Conservation (phyloP, 2,329 filamentous ascomycete genomes). For the Coniochaeta hoffmannii region DNA sequence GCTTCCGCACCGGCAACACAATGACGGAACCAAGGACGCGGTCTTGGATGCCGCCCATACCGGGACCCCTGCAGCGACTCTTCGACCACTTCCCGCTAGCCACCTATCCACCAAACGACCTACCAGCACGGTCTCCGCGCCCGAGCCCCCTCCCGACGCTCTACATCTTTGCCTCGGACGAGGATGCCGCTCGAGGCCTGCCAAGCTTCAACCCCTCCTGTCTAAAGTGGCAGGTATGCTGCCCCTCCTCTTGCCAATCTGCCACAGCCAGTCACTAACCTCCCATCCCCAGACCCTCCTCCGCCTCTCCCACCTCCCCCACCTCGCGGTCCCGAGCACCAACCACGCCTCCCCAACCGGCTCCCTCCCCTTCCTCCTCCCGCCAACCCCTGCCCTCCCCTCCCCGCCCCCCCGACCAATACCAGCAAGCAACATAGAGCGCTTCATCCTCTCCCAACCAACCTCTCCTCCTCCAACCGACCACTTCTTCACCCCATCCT, state of each 20-base stretch:
- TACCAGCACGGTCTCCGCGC: slow-evolving; percentile 54
- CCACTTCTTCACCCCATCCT: background rate
- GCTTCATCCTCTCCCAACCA: slow-evolving; percentile 11
- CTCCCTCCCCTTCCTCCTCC: slow-evolving; percentile 79
- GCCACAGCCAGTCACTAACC: background rate
- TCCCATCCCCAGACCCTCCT: slow-evolving; percentile 61
- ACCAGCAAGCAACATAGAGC: slow-evolving; percentile 15
- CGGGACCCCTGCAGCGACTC: slow-evolving; percentile 68
- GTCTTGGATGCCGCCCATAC: slow-evolving; percentile 40
- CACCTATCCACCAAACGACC: slow-evolving; percentile 66
- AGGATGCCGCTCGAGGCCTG: slow-evolving; percentile 50
- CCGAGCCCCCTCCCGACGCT: slow-evolving; percentile 44
- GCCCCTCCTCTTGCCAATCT: background rate
- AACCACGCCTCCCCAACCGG: slow-evolving; percentile 92
- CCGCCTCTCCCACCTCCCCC: slow-evolving; percentile 63
- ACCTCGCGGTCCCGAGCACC: slow-evolving; percentile 63
- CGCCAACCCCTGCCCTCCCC: slow-evolving; percentile 19
- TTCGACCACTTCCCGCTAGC: slow-evolving; percentile 79
- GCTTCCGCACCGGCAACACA: background rate
- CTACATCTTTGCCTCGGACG: slow-evolving; percentile 66
- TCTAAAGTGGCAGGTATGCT: slow-evolving; percentile 89
- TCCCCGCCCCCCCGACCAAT: slow-evolving; percentile 16
- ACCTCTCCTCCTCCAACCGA: background rate
- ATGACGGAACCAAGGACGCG: slow-evolving; percentile 12
- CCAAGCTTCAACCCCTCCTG: slow-evolving; percentile 90